Base-by-base conservation (phyloP, 2,329 filamentous ascomycete genomes). In the Penicillium sclerotiorum region DNA sequence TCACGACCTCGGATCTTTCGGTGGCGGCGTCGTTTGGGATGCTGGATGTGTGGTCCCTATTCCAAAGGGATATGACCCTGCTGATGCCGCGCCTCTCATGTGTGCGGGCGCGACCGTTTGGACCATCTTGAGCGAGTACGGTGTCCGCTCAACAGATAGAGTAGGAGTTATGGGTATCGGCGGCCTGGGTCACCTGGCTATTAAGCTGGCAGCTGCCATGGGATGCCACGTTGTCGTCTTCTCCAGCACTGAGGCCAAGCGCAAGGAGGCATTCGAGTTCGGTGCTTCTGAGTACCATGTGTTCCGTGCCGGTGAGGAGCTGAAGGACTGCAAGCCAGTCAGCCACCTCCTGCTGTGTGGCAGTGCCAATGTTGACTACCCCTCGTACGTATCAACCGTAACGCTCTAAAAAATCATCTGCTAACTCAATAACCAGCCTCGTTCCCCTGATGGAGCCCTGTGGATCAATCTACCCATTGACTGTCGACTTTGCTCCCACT, bases 81-180 rank as follows among this genome's bases (percentile, higher is more conserved):
- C 61, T 2, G 56, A 67, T 28, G 69, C 68, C 1, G 68, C 68
- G 3, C 68, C 69, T 4, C 45, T 72, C 45, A 63, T 68, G 56
- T 74, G 72, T 42, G 72, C 66, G 17, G 71, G 72, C 9, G 70
- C 66, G 1, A 74, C 71, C 1, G 67, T 72, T 18, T 73, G 64
- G 66, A 80, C 79, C 1, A 86, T 88, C 0, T 71, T 92, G 8
- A 80, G 80, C 28, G 77, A 84, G 21, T 84, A 69, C 41, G 61
- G 59, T 50, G 83, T 89, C 5, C 83, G 83, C 1, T 82, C 86
- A 0, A 87, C 85, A 1, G 87, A 87, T 66, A 77, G 72, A 7
- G 86, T 92, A 1, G 88, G 81, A 1, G 81, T 91, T 39, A 76
- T 89, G 13, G 87, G 88, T 2, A 73, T 90, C 7, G 88, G 88